Evolutionary conservation across 805 yeast species (phyloP).

Genomic region (Lipomyces anomalus): DNA sequence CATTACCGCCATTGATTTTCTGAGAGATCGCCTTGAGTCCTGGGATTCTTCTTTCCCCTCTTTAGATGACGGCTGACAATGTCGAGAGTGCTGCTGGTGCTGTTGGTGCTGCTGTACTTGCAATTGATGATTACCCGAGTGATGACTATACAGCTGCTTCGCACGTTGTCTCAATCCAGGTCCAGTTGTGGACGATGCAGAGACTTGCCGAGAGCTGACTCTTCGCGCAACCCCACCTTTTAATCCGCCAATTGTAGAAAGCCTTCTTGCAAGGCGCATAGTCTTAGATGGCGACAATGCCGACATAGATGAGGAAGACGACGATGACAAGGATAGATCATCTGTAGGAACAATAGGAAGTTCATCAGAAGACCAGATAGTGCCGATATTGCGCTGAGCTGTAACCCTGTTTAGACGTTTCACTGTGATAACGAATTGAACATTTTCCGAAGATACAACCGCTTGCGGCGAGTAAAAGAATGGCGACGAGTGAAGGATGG

Average conservation of each 20-base stretch:
- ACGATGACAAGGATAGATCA: background rate
- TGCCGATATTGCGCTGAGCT: constrained; percentile 4
- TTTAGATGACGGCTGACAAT: no score
- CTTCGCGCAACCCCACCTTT: background rate
- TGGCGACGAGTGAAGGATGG: background rate
- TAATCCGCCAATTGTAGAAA: background rate
- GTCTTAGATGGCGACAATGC: background rate
- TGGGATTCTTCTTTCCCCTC: no score
- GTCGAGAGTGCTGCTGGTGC: no score
- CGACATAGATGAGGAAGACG: background rate
- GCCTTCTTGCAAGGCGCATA: background rate
- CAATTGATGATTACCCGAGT: background rate
- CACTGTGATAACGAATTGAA: constrained; percentile 5
- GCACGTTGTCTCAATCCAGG: background rate
- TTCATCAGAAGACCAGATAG: constrained; percentile 10
- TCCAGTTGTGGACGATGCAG: background rate
- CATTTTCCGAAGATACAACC: background rate
- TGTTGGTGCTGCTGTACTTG: no score
- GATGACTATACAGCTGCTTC: background rate
- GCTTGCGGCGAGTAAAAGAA: no score
- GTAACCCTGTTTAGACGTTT: constrained; percentile 10
- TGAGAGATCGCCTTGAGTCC: no score
- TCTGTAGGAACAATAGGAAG: constrained; percentile 12
- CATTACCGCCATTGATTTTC: no score
- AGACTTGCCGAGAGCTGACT: background rate